phyloP scores from a whole-genome alignment of 192 early-diverging fungal species.

The Coemansia sp. region DNA sequence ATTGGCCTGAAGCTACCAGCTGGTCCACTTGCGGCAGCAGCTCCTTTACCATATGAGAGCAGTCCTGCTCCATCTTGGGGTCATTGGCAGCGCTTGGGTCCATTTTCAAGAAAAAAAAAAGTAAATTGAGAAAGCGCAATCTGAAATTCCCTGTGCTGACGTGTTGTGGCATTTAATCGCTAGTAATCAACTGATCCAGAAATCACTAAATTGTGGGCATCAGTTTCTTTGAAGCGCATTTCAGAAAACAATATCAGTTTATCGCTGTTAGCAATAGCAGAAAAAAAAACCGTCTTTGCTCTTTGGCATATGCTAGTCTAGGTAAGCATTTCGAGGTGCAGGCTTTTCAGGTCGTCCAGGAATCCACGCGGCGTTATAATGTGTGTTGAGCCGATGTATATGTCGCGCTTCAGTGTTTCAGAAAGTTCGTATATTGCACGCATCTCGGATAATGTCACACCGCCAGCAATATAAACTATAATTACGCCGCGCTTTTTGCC shows the following conservation, averaged over 20 bases:
- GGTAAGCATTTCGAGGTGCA: constrained; percentile 31
- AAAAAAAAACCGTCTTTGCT: too few species aligned
- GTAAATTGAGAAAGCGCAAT: neutral
- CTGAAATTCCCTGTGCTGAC: neutral
- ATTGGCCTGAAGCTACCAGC: constrained; percentile 64
- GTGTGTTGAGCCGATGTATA: constrained; percentile 55
- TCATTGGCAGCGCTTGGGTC: constrained; percentile 37
- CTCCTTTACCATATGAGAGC: constrained; percentile 70
- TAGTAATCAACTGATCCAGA: constrained; percentile 10
- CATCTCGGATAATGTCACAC: constrained; percentile 52
- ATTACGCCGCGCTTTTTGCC: constrained; percentile 22
- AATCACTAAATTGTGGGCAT: too few species aligned
- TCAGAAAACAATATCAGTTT: too few species aligned
- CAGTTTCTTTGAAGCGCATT: too few species aligned
- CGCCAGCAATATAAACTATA: constrained; percentile 52
- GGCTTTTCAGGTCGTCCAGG: constrained; percentile 42
- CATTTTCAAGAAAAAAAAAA: constrained; percentile 7
- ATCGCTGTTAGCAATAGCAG: too few species aligned
- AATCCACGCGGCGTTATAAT: constrained; percentile 52
- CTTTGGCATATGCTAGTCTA: neutral
- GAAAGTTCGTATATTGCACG: constrained; percentile 52
- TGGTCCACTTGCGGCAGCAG: constrained; percentile 77
- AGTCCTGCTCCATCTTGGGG: constrained; percentile 93
- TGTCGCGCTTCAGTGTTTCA: constrained; percentile 31
- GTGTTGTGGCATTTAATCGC: neutral